These are phyloP conservation scores for Metschnikowia shivogae DNA, from an alignment of 805 yeast species.

Conservation along the genomic window DNA sequence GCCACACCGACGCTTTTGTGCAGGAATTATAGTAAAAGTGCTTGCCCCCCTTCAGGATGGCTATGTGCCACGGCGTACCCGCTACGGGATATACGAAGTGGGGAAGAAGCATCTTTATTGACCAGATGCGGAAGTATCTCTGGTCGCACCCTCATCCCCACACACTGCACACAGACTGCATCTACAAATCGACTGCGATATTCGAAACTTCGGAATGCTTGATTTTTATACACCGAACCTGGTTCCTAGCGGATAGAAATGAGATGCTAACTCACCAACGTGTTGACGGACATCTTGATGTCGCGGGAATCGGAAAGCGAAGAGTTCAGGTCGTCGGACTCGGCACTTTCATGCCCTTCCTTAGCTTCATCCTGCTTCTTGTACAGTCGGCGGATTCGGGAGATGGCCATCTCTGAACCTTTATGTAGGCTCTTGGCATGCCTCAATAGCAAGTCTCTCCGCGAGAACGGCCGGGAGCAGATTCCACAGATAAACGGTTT, in stretches of 20 bases:
- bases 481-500: slow-evolving; percentile 44
- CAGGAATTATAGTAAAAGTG: slow-evolving; percentile 31
- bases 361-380: slow-evolving; percentile 15
- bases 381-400: slow-evolving; percentile 38
- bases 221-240: too few relatives aligned
- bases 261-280: slow-evolving; percentile 32
- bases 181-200: too few relatives aligned
- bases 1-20: slow-evolving; percentile 29
- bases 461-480: slow-evolving; percentile 40
- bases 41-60: slow-evolving; percentile 22
- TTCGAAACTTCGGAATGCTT: too few relatives aligned
- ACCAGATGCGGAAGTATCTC: slow-evolving; percentile 2
- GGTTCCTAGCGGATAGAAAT: too few relatives aligned
- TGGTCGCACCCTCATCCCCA: too few relatives aligned
- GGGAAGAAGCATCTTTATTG: slow-evolving; percentile 7
- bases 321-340: slow-evolving; percentile 6
- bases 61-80: slow-evolving; percentile 25
- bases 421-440: slow-evolving; percentile 44
- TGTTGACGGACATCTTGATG: slow-evolving; percentile 39
- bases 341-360: slow-evolving; percentile 11
- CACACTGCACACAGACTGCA: too few relatives aligned
- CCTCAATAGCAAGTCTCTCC: slow-evolving; percentile 40
- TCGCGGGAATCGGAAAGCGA: slow-evolving; percentile 27
- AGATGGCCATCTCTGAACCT: slow-evolving; percentile 42
- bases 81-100: slow-evolving; percentile 13